A percentile compares a stretch with the other conserved stretches of the same genome.
These are phyloP conservation scores for Magnaporthiopsis rhizophila DNA, from an alignment of 2,329 filamentous ascomycete species.

Conservation along the genomic window DNA sequence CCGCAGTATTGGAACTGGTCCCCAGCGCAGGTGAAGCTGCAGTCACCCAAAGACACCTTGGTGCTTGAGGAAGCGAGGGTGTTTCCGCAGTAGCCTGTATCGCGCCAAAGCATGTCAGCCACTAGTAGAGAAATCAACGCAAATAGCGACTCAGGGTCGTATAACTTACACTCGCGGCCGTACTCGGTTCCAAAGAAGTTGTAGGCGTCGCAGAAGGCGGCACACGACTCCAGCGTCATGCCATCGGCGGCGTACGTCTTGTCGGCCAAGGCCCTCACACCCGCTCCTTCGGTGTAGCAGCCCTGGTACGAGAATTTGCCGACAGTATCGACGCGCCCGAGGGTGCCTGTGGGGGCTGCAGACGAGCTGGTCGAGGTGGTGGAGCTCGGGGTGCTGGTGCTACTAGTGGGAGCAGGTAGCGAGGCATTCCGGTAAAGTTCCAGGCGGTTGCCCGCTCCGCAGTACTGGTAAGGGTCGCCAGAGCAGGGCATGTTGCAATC, in stretches of 20 bases:
- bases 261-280: slow-evolving; percentile 44
- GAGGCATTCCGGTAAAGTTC: slow-evolving; percentile 21
- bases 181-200: slow-evolving; percentile 43
- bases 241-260: slow-evolving; percentile 29
- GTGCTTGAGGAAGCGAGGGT: slow-evolving; percentile 23
- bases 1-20: slow-evolving; percentile 29
- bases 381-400: slow-evolving; percentile 16
- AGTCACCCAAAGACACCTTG: slow-evolving; percentile 23
- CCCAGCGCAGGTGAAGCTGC: slow-evolving; percentile 29
- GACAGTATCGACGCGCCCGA: slow-evolving; percentile 27
- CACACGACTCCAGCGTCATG: slow-evolving; percentile 42
- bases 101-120: neutral
- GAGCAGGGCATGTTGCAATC: slow-evolving; percentile 30
- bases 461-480: slow-evolving; percentile 27
- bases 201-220: slow-evolving; percentile 37
- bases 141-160: neutral
- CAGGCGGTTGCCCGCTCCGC: slow-evolving; percentile 28
- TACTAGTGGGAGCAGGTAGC: neutral
- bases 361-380: slow-evolving; percentile 18
- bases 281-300: slow-evolving; percentile 50
- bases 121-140: neutral
- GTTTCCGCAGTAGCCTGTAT: slow-evolving; percentile 24
- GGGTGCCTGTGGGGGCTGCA: slow-evolving; percentile 24
- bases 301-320: slow-evolving; percentile 32
- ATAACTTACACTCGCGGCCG: slow-evolving; percentile 33